Percentiles rank a stretch among this genome's conserved stretches.
Evolutionary conservation across 768 basidiomycete species (phyloP).

Genomic region (Suillus fuscotomentosus): DNA sequence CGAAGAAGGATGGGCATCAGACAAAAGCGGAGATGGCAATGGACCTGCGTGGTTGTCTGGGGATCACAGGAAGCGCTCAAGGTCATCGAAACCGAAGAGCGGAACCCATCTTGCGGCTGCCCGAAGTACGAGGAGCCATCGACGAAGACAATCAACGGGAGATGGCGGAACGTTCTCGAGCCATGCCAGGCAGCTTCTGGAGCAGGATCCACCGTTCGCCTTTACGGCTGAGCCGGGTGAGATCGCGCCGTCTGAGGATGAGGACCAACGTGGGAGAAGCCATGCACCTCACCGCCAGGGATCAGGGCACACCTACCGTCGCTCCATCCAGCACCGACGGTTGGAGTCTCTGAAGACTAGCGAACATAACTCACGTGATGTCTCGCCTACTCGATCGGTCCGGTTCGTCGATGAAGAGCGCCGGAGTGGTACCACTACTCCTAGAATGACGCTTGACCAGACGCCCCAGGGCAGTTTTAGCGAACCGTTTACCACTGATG

Average conservation of each 20-base stretch:
- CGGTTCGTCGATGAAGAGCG: constrained; percentile 43
- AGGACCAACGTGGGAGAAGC: constrained; percentile 25
- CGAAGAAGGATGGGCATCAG: constrained; percentile 68
- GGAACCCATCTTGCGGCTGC: constrained; percentile 2
- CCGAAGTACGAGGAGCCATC: constrained; percentile 10
- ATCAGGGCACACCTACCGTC: constrained; percentile 13
- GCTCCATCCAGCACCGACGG: constrained; percentile 27
- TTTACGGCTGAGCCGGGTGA: not conserved
- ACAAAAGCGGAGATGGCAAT: constrained; percentile 37
- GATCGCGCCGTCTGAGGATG: constrained; percentile 4
- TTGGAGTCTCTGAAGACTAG: constrained; percentile 26
- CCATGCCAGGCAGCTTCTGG: constrained; percentile 7
- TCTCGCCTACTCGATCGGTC: constrained; percentile 47
- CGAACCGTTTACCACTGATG: constrained; percentile 11
- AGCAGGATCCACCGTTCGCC: not conserved
- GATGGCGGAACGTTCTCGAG: constrained; percentile 13
- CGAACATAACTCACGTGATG: constrained; percentile 32
- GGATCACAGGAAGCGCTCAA: constrained; percentile 24
- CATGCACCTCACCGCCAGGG: constrained; percentile 11
- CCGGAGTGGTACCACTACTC: constrained; percentile 20
- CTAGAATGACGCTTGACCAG: constrained; percentile 18
- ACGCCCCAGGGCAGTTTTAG: constrained; percentile 17
- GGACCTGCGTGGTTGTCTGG: constrained; percentile 10
- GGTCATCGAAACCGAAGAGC: constrained; percentile 20
- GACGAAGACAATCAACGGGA: constrained; percentile 13